These are phyloP conservation scores for Syzygium aqueum DNA, from an alignment of 345 rosid species.

Conservation along the genomic window DNA sequence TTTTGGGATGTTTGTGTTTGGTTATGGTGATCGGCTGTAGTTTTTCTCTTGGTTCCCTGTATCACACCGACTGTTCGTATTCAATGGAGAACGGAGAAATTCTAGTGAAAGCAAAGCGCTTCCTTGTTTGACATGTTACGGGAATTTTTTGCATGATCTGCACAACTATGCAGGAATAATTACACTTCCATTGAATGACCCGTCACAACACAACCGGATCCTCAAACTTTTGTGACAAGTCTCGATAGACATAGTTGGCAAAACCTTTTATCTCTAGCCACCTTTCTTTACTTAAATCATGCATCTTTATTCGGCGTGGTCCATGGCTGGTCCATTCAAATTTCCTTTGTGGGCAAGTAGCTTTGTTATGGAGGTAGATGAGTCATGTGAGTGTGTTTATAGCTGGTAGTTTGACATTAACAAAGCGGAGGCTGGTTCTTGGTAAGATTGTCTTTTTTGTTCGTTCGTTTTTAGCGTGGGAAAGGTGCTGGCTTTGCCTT, in stretches of 20 bases:
- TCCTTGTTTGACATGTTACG: neutral
- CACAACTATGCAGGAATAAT: too few relatives aligned
- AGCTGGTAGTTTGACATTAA: neutral
- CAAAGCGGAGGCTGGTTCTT: neutral
- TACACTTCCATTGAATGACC: neutral
- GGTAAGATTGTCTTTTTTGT: neutral
- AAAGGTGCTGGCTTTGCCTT: neutral
- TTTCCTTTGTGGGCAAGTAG: neutral
- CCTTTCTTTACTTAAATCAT: neutral
- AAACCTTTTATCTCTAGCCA: neutral
- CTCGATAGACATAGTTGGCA: neutral
- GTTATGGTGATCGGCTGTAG: neutral
- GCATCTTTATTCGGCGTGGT: neutral
- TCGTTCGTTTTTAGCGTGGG: fast-evolving
- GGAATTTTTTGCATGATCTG: too few relatives aligned
- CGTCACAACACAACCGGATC: neutral
- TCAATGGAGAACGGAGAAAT: neutral
- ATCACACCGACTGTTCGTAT: neutral
- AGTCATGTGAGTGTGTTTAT: neutral
- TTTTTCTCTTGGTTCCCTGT: neutral
- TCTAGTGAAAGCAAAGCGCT: neutral
- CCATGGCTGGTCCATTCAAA: neutral
- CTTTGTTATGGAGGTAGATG: neutral
- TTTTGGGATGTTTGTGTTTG: neutral
- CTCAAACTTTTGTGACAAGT: neutral